phyloP scores from a whole-genome alignment of 2,329 filamentous ascomycete genomes.

The Sclerotinia nivalis region DNA sequence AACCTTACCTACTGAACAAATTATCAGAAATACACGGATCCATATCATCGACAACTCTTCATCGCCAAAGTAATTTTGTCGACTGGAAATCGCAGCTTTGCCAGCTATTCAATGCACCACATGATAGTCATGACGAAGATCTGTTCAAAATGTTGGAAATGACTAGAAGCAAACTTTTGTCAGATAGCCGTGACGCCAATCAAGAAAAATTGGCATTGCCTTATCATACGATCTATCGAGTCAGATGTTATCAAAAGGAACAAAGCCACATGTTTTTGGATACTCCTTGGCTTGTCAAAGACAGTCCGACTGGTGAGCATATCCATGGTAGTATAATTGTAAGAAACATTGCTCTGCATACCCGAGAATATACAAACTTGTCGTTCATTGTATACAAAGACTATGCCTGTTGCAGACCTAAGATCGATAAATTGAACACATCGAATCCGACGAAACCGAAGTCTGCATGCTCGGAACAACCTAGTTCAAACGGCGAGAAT shows the following conservation, averaged over 20 bases:
- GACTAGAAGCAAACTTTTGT: conserved; percentile 12
- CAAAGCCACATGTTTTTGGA: conserved; percentile 19
- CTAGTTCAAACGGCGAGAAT: not conserved
- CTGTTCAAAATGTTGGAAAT: conserved; percentile 22
- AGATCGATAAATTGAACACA: not conserved
- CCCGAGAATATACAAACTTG: conserved; percentile 10
- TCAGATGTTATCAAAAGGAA: conserved; percentile 13
- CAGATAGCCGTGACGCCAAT: not conserved
- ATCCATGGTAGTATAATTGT: conserved; percentile 21
- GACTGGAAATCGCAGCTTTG: conserved; percentile 23
- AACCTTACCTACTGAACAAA: not conserved
- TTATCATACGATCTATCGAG: conserved; percentile 23
- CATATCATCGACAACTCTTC: conserved; percentile 16
- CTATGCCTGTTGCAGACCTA: conserved; percentile 15
- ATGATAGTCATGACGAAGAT: conserved; percentile 21
- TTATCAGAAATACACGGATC: conserved; percentile 14
- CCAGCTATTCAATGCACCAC: conserved; percentile 21
- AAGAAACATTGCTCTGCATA: conserved; percentile 18
- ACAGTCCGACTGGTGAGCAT: not conserved
- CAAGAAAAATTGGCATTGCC: conserved; percentile 18
- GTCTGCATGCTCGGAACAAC: not conserved
- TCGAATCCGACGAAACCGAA: not conserved
- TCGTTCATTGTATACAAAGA: conserved; percentile 22
- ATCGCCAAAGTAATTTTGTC: conserved; percentile 13
- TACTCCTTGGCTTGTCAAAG: conserved; percentile 14